Evolutionary conservation across 345 rosid species (phyloP), one percentile per base, ranked within the genome.

Genomic region (Rhizophora apiculata): DNA sequence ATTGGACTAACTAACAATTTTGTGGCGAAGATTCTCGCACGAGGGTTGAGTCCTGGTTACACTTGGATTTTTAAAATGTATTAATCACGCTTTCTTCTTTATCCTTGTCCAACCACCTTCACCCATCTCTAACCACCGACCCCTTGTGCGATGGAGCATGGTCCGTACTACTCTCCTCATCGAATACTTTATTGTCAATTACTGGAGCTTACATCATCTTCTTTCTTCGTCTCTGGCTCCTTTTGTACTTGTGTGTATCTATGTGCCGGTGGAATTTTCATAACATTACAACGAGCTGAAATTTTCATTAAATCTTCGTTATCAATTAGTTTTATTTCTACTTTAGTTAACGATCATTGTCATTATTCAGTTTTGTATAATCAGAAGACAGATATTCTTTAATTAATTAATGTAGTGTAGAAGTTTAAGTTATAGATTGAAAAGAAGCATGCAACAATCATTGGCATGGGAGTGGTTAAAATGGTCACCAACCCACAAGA

Each of bases 121-220:
- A 93, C 87, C 98, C 90, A 87, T 87, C 85, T 84, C 88, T 82
- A 90, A 88, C 98, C 79, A 87, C 93, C 96, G 71, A 77, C 76
- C 65, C 71, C 78, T 69, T 69, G 76, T 75, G 82, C 79, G 85
- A 74, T 74, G 71, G 62, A 71, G 79, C 80, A 74, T 63, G 77
- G 22, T 67, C 60, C 63, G 62, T 64, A 68, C 68, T 31, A 36
- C 20, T 60, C 30, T 51, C 5, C 59, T 52, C 57, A 49, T 65
- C 71, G 26, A 70, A 51, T 70, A 56, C 57, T 36, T 65, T 64
- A 68, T 65, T 64, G 52, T 58, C 81, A 72, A 26, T 63, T 57
- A 72, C 51, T 68, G 59, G 8, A n/a, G 13, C 61, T 18, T 15
- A 20, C 74, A 61, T 73, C 80, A 71, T 64, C 70, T 66, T 8